A percentile compares a stretch with the other conserved stretches of the same genome.
Conservation (phyloP, 2,329 filamentous ascomycete species). For the Penicillium vulpinum region DNA sequence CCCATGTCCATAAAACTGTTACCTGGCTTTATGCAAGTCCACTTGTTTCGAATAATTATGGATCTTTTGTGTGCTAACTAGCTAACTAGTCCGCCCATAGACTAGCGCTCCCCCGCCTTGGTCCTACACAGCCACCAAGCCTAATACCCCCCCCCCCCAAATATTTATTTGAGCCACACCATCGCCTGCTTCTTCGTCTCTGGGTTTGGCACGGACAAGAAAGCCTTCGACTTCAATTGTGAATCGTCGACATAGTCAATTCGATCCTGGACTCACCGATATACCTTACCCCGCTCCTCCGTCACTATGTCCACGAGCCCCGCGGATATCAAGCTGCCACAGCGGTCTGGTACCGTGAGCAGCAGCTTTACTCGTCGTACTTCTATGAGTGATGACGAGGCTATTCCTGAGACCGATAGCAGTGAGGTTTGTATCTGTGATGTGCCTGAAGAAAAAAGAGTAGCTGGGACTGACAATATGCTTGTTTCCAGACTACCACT, state of each 20-base stretch:
- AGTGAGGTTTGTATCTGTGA: slow-evolving; percentile 37
- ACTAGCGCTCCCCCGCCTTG: slow-evolving; percentile 6
- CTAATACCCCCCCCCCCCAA: not conserved
- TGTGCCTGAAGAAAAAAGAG: not conserved
- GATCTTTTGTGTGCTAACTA: not conserved
- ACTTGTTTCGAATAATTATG: not conserved
- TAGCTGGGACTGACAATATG: slow-evolving; percentile 1
- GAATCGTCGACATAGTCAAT: not conserved
- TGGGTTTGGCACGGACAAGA: not conserved
- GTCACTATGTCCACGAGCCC: slow-evolving; percentile 33
- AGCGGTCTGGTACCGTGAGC: slow-evolving; percentile 35
- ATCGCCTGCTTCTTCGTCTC: not conserved
- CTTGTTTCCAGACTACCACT: slow-evolving; percentile 61
- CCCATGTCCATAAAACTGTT: too few relatives aligned
- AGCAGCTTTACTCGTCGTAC: slow-evolving; percentile 36
- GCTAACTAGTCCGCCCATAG: slow-evolving; percentile 4
- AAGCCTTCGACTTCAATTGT: not conserved
- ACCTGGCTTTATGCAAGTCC: not conserved
- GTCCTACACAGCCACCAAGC: not conserved
- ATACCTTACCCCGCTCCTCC: not conserved
- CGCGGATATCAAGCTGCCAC: slow-evolving; percentile 33
- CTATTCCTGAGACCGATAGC: slow-evolving; percentile 43
- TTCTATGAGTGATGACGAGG: slow-evolving; percentile 43
- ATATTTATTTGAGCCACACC: not conserved
- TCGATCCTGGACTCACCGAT: not conserved